A percentile compares a stretch with the other conserved stretches of the same genome.
phyloP scores from a whole-genome alignment of 140 eudicot genomes.

The Stevia rebaudiana region DNA sequence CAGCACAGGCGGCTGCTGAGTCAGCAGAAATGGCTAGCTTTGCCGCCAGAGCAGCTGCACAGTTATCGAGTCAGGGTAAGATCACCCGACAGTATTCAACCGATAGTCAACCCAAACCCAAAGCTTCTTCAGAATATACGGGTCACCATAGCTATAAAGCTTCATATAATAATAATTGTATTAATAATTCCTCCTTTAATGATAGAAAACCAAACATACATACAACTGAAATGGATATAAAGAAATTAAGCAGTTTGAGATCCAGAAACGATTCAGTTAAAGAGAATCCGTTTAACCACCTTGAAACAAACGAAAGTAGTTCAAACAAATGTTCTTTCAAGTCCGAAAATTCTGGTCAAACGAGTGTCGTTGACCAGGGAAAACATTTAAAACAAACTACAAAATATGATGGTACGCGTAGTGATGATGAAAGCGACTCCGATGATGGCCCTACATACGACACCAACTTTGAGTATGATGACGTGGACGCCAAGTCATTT shows the following conservation, averaged over 20 bases:
- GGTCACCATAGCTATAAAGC: conserved; percentile 20
- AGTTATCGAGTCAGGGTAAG: conserved; percentile 49
- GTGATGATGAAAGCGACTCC: conserved; percentile 24
- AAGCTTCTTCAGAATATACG: too few species aligned
- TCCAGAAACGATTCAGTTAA: conserved; percentile 22
- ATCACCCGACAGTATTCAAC: conserved; percentile 22
- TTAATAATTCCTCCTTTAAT: too few species aligned
- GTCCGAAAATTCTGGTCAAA: conserved; percentile 30
- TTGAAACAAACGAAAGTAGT: too few species aligned
- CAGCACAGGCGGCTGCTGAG: conserved; percentile 97
- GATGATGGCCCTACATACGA: conserved; percentile 30
- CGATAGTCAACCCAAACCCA: too few species aligned
- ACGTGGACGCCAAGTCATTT: conserved; percentile 29
- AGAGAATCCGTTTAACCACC: too few species aligned
- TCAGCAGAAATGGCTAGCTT: conserved; percentile 90
- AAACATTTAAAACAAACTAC: conserved; percentile 22
- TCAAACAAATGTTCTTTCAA: too few species aligned
- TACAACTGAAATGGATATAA: too few species aligned
- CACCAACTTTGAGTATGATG: conserved; percentile 43
- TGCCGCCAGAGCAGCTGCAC: conserved; percentile 99
- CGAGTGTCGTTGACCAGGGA: conserved; percentile 31
- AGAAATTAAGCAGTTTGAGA: too few species aligned
- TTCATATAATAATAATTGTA: too few species aligned
- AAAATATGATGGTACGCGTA: too few species aligned
- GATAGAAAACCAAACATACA: conserved; percentile 34